Evolutionary conservation across 208 protist genomes (phyloP), one percentile per base, ranked within the genome.

Genomic region (Trypanosoma avium): DNA sequence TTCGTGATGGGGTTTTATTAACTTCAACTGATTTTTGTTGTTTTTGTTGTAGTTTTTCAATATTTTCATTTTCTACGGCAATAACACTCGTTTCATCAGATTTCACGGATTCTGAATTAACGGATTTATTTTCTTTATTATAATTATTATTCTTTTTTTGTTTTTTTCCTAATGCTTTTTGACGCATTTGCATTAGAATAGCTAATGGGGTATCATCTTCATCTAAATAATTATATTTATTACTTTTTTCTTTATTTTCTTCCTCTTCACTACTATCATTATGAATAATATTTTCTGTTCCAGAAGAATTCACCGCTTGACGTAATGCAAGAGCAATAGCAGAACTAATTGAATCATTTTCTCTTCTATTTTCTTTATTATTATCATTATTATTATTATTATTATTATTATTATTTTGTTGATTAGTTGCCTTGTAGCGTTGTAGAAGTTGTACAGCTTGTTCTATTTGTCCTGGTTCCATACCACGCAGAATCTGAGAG

Each of bases 381-480:
- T 33, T 21, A 43, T 53, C 26, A 4, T 21, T n/a, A 6, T 3
- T 36, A 10, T 17, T 8, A 22, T 6, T 27, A 9, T 43, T 24
- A 29, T 65, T n/a, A 10, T 27, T 13, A 3, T 54, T 40, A 12
- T 54, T 46, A 21, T 7, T 19, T 10, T 33, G 27, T 40, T 50
- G 57, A 19, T 49, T 36, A 15, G 27, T n/a, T 38, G 52, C 32
- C 27, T n/a, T 57, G 46, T 71, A 56, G 2, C 46, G 65, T 42
- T 56, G 60, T 21, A 76, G 36, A 15, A 76, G 36, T 29, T 62
- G 50, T 19, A 69, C 55, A 8, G 62, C 70, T 30, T 76, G 29
- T 32, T 76, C 70, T 13, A 76, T 64, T 35, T 76, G 59, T 8
- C 57, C 60, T 27, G 62, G 55, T 9, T 57, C 57, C 45, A 60